Evolutionary conservation across 345 rosid genomes (phyloP).

Genomic region (Salix purpurea): DNA sequence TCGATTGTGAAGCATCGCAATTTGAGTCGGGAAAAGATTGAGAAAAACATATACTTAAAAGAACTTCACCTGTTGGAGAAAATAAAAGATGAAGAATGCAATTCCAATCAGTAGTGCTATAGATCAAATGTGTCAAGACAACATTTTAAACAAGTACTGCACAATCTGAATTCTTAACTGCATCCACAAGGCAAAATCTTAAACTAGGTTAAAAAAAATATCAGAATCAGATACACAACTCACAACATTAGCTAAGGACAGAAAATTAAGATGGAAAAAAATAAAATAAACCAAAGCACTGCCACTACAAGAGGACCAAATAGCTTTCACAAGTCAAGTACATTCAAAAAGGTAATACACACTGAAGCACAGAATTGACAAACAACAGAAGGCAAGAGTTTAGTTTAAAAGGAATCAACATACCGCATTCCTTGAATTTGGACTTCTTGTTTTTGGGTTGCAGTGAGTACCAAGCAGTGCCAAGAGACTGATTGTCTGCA

Average conservation of each 20-base stretch:
- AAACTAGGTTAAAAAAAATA: neutral
- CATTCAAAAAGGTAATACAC: neutral
- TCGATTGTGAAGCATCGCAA: slow-evolving; percentile 18
- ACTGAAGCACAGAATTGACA: neutral
- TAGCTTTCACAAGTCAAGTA: neutral
- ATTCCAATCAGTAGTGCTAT: slow-evolving; percentile 1
- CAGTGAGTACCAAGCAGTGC: slow-evolving; percentile 69
- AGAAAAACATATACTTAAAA: slow-evolving; percentile 57
- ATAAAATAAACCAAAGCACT: neutral
- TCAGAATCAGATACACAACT: neutral
- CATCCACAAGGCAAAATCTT: neutral
- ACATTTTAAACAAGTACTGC: neutral
- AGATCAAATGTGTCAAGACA: neutral
- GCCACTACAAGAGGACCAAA: neutral
- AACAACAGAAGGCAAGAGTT: neutral
- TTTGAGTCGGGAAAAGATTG: slow-evolving; percentile 41
- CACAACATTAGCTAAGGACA: neutral
- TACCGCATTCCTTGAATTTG: slow-evolving; percentile 80
- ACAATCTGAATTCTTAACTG: neutral
- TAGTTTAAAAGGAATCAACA: neutral
- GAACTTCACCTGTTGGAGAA: slow-evolving; percentile 69
- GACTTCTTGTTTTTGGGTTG: slow-evolving; percentile 75
- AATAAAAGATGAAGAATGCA: neutral
- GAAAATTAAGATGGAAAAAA: neutral
- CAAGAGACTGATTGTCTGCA: slow-evolving; percentile 71